Evolutionary conservation across 83 land plant genomes (phyloP), one percentile per base, ranked within the genome.

Genomic region (Larix sibirica): DNA sequence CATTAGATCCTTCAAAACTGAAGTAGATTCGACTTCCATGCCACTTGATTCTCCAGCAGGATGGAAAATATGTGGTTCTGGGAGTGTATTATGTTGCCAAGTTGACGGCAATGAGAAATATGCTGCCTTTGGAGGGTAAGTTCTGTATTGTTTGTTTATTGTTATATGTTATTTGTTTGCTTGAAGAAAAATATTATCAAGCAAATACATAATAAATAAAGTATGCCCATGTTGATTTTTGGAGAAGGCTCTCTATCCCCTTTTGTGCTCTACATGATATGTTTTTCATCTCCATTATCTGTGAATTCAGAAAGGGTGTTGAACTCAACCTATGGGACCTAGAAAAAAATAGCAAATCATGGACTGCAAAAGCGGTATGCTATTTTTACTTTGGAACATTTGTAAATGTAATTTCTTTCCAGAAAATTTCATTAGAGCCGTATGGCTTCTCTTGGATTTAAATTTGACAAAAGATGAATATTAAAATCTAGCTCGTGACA

Each of bases 111-210:
- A 24, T 85, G 94, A 91, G 65, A 90, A 82, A 7, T 83, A 86
- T 94, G 89, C 92, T 17, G 69, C 90, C 64, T 88, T 90, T 88
- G 94, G 91, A 80, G 96, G 96, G 96, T 94, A 38, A 85, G 92
- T 82, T 65, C 20, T 83, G 81, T 17, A 20, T 69, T 2, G 14
- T 26, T 79, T 80, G 77, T 58, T 81, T 13, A 21, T 58, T n/a
- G 17, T 17, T 23, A 80, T 21, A 47, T 3, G 6, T 60, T 18
- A 63, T 21, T 33, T 18, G 20, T 18, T 8, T 67, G 36, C 62
- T 20, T 18, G 4, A 62, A 21, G 62, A 1, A 76, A 82, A 47
- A 79, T 8, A 59, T 5, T 23, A 12, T 33, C 24, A 60, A 80
- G 24, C 50, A 28, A 36, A n/a, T 31, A 7, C 83, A 70, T 13